Conservation (phyloP, 331 rosid species). For the Quercus phellos region DNA sequence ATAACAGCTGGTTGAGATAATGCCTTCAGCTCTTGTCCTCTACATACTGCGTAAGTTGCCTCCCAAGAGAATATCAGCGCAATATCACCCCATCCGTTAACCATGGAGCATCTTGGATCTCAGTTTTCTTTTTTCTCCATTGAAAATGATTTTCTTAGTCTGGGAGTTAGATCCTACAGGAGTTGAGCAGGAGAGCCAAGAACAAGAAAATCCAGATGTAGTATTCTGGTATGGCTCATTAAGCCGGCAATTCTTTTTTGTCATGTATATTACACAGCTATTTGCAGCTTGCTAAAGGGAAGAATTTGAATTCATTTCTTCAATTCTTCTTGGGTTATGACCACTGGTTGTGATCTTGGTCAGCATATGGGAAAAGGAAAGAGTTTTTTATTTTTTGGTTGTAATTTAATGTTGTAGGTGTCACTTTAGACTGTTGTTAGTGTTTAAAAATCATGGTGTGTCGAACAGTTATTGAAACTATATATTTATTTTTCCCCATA, state of each 20-base stretch:
- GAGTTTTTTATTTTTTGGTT: conserved; percentile 7
- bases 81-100: conserved; percentile 78
- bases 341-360: conserved; percentile 17
- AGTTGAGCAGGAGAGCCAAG: conserved; percentile 23
- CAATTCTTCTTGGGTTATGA: conserved; percentile 29
- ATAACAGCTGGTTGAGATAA: conserved; percentile 79
- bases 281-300: conserved; percentile 29
- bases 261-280: conserved; percentile 25
- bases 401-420: conserved; percentile 8
- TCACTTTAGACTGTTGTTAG: background rate
- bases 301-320: conserved; percentile 25
- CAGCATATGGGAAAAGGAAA: background rate
- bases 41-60: conserved; percentile 90
- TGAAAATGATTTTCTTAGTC: conserved; percentile 11
- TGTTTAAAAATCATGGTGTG: background rate
- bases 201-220: conserved; percentile 25
- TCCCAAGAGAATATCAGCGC: conserved; percentile 90
- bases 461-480: background rate
- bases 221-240: conserved; percentile 18
- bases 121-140: conserved; percentile 26
- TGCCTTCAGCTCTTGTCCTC: conserved; percentile 96
- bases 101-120: conserved; percentile 20
- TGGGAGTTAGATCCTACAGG: conserved; percentile 28
- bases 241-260: conserved; percentile 32
- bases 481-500: conserved; percentile 15